These are phyloP conservation scores for Dovyalis caffra DNA, from an alignment of 345 rosid species.

Conservation along the genomic window DNA sequence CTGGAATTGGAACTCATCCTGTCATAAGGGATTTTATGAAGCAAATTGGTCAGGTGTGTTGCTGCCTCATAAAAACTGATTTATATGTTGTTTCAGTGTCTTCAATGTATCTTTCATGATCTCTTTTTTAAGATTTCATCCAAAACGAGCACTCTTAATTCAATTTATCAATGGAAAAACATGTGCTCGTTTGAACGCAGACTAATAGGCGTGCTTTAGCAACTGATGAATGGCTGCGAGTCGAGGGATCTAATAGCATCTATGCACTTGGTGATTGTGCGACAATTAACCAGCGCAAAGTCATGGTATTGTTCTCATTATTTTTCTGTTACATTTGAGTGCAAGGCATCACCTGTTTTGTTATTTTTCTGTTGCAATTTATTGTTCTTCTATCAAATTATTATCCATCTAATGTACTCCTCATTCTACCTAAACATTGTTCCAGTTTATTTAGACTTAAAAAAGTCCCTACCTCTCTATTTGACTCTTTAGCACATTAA, in stretches of 20 bases:
- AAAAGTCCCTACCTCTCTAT: background rate
- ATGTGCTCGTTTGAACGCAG: conserved; percentile 33
- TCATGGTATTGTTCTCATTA: conserved; percentile 59
- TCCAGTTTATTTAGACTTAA: background rate
- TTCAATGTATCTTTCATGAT: background rate
- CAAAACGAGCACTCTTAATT: background rate
- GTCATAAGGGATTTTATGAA: conserved; percentile 85
- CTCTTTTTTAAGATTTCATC: background rate
- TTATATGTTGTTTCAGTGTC: background rate
- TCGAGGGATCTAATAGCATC: conserved; percentile 62
- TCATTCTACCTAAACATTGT: background rate
- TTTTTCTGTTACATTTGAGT: background rate
- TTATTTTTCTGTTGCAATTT: background rate
- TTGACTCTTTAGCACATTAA: background rate
- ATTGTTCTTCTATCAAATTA: background rate
- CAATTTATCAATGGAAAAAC: background rate
- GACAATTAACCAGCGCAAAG: conserved; percentile 91
- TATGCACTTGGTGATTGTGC: conserved; percentile 99
- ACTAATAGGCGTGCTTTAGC: conserved; percentile 84
- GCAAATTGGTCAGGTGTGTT: conserved; percentile 87
- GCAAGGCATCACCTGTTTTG: background rate
- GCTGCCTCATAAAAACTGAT: background rate
- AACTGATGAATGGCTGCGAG: conserved; percentile 96
- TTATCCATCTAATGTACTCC: background rate
- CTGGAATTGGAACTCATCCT: conserved; percentile 90